A percentile compares a stretch with the other conserved stretches of the same genome.
phyloP scores from a whole-genome alignment of 441 rosid genomes.

The Syzygium malaccense region DNA sequence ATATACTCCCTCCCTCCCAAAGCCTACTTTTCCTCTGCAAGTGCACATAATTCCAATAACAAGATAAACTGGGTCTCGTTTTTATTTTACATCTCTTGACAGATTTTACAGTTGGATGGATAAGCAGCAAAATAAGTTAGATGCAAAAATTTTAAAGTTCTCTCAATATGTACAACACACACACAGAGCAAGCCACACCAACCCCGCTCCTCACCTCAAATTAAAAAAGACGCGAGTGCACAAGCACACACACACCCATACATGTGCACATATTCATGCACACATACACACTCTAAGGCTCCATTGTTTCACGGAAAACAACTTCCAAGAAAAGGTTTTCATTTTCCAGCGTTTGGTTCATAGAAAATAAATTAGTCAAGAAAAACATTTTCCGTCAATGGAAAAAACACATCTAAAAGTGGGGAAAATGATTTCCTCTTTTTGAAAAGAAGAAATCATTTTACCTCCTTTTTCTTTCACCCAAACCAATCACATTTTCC shows the following conservation, averaged over 20 bases:
- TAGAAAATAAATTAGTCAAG: too few species aligned
- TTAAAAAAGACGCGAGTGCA: background rate
- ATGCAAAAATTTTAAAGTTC: background rate
- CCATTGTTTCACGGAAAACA: too few species aligned
- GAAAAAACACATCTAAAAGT: too few species aligned
- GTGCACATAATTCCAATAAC: background rate
- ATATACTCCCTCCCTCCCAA: background rate
- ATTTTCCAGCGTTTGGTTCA: too few species aligned
- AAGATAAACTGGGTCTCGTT: background rate
- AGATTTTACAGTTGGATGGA: background rate
- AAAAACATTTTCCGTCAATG: too few species aligned
- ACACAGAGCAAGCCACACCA: background rate
- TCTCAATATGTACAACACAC: background rate
- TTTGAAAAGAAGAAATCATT: too few species aligned
- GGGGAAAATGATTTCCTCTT: too few species aligned
- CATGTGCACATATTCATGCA: background rate
- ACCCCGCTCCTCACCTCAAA: background rate
- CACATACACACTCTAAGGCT: background rate
- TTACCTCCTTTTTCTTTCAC: too few species aligned
- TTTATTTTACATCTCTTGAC: background rate
- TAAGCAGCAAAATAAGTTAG: background rate
- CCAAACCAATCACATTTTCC: too few species aligned
- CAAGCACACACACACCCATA: background rate
- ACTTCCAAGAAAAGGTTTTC: too few species aligned
- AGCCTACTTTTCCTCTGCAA: background rate